Evolutionary conservation across 805 yeast species (phyloP).

Genomic region (Yarrowia divulgata): DNA sequence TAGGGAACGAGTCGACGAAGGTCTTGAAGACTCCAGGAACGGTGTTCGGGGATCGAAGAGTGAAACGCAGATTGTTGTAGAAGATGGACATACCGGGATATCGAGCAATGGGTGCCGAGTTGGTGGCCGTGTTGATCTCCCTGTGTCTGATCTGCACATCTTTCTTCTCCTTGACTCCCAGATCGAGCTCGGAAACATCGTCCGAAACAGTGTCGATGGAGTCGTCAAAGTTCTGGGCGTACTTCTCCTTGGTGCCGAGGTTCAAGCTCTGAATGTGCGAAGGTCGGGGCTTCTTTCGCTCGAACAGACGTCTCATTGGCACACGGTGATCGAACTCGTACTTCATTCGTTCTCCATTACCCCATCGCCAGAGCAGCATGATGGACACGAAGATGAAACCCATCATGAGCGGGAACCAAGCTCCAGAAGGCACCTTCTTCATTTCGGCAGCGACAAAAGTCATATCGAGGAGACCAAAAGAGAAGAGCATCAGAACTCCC

Average conservation of each 20-base stretch:
- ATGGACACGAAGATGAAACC: conserved; percentile 28
- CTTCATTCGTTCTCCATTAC: conserved; percentile 20
- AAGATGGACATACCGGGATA: conserved; percentile 54
- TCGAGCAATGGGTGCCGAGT: conserved; percentile 35
- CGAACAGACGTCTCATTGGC: conserved; percentile 19
- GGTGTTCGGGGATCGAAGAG: conserved; percentile 55
- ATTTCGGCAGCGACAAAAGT: conserved; percentile 58
- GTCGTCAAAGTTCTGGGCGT: conserved; percentile 28
- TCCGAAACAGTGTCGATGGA: conserved; percentile 24
- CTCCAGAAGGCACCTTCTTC: conserved; percentile 63
- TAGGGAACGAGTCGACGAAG: conserved; percentile 53
- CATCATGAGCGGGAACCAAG: conserved; percentile 62
- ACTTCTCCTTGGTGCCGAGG: conserved; percentile 14
- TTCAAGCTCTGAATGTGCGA: conserved; percentile 18
- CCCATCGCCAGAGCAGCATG: conserved; percentile 37
- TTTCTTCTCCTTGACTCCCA: conserved; percentile 27
- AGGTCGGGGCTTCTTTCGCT: conserved; percentile 17
- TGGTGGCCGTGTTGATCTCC: conserved; percentile 36
- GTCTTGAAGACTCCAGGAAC: conserved; percentile 55
- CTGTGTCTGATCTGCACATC: conserved; percentile 14
- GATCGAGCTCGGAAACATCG: conserved; percentile 10
- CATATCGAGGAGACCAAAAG: conserved; percentile 59
- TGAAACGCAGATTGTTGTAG: conserved; percentile 51
- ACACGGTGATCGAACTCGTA: conserved; percentile 37
- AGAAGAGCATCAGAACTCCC: conserved; percentile 51